Base-by-base conservation (phyloP, 169 alveolate genomes). In the Cryptosporidium parvum region DNA sequence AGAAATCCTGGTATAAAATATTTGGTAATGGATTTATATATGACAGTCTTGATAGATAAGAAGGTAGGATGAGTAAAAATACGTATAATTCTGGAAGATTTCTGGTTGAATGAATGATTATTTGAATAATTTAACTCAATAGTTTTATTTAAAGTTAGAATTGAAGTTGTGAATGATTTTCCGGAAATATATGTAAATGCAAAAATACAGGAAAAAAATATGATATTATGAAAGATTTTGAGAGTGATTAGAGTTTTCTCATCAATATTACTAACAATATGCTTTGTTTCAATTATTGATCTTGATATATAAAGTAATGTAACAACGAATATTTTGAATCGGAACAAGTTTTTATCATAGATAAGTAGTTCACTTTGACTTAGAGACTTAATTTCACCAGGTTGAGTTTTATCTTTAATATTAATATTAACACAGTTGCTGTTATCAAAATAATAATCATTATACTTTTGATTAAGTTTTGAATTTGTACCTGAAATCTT, bases 161-260 rank as follows among this genome's bases (percentile, higher is more conserved):
- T 23, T 3, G 84, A 70, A 16, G 26, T 70, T 45, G 39, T 70
- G 39, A 70, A 70, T n/a, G 84, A 70, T 14, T 37, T 70, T 21
- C 84, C 84, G 44, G 84, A 70, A 39, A 48, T 45, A 31, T 70
- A 70, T 65, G 72, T 37, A 33, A 65, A 65, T 29, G 84, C 67
- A 21, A 70, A 70, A 14, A 70, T 45, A 21, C 67, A 39, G 10
- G 84, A 8, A 70, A 42, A 29, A 45, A 45, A 70, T 18, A 52
- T 45, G 3, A 45, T 35, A 70, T 70, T 29, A 26, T 45, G 12
- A 4, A 21, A 44, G 26, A 26, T 42, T 10, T 70, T 70, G 26
- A 65, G 51, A 65, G 29, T 14, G 7, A 12, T 26, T 33, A 14
- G 18, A 65, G 18, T 35, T 3, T 31, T 35, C 10, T n/a, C 51